These are phyloP conservation scores for Xylaria sp. DNA, from an alignment of 2,329 filamentous ascomycete genomes.

Conservation along the genomic window DNA sequence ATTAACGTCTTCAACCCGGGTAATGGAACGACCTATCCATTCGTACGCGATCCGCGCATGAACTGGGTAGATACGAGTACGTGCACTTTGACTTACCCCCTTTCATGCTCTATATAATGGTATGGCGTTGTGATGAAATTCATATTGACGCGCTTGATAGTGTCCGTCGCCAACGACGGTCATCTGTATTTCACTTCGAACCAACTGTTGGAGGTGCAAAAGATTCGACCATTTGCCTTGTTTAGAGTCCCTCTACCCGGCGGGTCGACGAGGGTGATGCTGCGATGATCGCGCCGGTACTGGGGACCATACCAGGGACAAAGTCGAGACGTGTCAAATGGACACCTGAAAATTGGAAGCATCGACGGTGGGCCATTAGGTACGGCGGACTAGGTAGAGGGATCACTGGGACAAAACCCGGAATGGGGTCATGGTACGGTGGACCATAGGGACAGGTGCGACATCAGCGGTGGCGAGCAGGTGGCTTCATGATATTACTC, in stretches of 20 bases:
- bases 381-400: no score
- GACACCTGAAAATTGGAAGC: no score
- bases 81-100: neutral
- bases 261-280: constrained; percentile 22
- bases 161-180: constrained; percentile 39
- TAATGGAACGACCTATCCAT: constrained; percentile 36
- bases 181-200: constrained; percentile 51
- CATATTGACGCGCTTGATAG: constrained; percentile 12
- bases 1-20: constrained; percentile 39
- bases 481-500: no score
- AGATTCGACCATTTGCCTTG: constrained; percentile 24
- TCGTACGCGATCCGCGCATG: constrained; percentile 38
- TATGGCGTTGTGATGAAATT: neutral
- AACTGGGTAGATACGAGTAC: constrained; percentile 46
- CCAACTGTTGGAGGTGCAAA: constrained; percentile 35
- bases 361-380: no score
- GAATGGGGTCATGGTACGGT: no score
- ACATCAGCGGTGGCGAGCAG: no score
- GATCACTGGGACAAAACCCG: no score
- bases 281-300: no score
- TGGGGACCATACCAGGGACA: no score
- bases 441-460: no score
- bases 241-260: constrained; percentile 26
- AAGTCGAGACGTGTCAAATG: no score
- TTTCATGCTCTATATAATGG: neutral